Evolutionary conservation across 257 asterid genomes (phyloP).

Genomic region (Salvia hispanica): DNA sequence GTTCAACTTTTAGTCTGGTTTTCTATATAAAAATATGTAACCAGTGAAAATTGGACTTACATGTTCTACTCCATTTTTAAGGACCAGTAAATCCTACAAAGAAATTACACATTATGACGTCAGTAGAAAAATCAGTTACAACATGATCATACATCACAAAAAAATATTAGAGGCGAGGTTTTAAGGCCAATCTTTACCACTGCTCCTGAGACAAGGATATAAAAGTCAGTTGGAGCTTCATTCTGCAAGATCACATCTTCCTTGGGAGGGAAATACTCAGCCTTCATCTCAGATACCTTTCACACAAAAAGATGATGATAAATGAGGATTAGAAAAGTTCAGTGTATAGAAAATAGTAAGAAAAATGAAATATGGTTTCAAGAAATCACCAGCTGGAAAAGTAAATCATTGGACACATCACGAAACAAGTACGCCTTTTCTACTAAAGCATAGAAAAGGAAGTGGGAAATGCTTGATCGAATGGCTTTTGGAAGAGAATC

Average conservation of each 20-base stretch:
- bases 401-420: conserved; percentile 62
- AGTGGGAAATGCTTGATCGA: conserved; percentile 61
- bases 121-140: background rate
- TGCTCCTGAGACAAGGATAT: conserved; percentile 56
- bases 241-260: conserved; percentile 70
- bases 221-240: conserved; percentile 70
- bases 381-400: conserved; percentile 57
- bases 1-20: background rate
- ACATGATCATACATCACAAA: background rate
- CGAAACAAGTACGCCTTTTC: conserved; percentile 63
- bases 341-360: background rate
- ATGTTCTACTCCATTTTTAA: conserved; percentile 67
- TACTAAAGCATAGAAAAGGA: conserved; percentile 57
- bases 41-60: conserved; percentile 44
- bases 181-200: conserved; percentile 43
- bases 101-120: conserved; percentile 3
- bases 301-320: background rate
- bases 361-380: background rate
- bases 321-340: conserved; percentile 4
- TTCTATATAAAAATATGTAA: background rate
- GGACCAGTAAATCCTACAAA: conserved; percentile 51
- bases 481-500: conserved; percentile 68
- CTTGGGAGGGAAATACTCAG: conserved; percentile 64
- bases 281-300: conserved; percentile 72
- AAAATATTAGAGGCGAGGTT: background rate